Base-by-base conservation (phyloP, 2,329 filamentous ascomycete species). In the Reticulascus tulasneorum region DNA sequence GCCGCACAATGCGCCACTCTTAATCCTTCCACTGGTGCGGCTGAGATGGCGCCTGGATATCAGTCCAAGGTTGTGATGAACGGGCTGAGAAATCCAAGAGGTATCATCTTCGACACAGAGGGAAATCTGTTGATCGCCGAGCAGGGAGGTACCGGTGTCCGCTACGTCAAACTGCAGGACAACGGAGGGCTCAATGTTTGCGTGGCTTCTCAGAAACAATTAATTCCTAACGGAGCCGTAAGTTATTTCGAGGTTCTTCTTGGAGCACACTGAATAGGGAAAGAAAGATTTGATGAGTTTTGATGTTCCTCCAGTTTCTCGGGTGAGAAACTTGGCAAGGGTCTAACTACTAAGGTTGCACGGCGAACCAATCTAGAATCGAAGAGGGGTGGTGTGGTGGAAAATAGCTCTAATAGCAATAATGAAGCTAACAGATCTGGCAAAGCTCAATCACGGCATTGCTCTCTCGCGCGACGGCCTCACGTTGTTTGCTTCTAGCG, bases 401-500 rank as follows among this genome's bases (percentile, higher is more conserved):
- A n/a, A n/a, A n/a, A n/a, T n/a, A n/a, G n/a, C n/a, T n/a, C n/a
- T n/a, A n/a, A n/a, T n/a, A n/a, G n/a, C n/a, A n/a, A n/a, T n/a
- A n/a, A n/a, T n/a, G n/a, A n/a, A n/a, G n/a, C n/a, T n/a, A n/a
- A n/a, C n/a, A n/a, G n/a, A n/a, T n/a, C n/a, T 10, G 5, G 12
- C 9, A 12, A 32, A 76, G 69, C 60, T 79, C 15, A 77, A 73
- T 47, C 76, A 80, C 47, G 73, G 73, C 23, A 62, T 79, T 29
- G 68, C 74, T 20, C 49, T 79, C 13, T 74, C 71, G 1, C 51
- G 55, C 4, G 68, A 79, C 54, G 71, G 72, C 32, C 65, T 59
- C 25, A 76, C 66, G 2, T 52, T 79, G 33, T 79, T 75, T 49
- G 73, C 72, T 12, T 86, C 82, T 0, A 74, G 71, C 3, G 51